Evolutionary conservation across 371 early-diverging fungal species (phyloP).

Genomic region (Actinomortierella ambigua): DNA sequence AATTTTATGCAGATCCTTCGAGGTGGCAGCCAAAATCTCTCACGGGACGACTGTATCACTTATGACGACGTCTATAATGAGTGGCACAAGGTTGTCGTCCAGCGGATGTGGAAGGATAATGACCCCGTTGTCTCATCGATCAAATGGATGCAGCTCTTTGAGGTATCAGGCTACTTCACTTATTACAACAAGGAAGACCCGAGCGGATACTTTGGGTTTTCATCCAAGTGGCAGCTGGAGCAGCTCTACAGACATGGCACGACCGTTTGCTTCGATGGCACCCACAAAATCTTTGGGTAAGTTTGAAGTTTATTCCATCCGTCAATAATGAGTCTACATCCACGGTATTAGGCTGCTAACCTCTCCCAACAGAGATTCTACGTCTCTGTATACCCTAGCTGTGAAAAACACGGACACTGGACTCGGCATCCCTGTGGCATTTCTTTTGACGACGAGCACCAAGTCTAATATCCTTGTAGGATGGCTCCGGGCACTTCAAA

Average conservation of each 20-base stretch:
- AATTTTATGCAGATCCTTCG: conserved; percentile 13
- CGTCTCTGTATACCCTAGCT: conserved; percentile 11
- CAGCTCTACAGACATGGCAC: conserved; percentile 5
- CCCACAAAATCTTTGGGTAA: conserved; percentile 17
- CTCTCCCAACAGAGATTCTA: too few relatives aligned
- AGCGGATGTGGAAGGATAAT: conserved; percentile 10
- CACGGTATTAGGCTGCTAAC: too few relatives aligned
- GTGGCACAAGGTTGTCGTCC: conserved; percentile 7
- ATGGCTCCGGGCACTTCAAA: conserved; percentile 9
- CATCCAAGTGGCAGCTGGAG: conserved; percentile 17
- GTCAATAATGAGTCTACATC: too few relatives aligned
- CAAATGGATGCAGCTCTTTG: conserved; percentile 17
- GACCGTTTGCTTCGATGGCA: conserved; percentile 16
- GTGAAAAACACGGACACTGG: conserved; percentile 20
- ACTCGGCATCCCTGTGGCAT: conserved; percentile 20
- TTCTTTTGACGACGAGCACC: conserved; percentile 11
- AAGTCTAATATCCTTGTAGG: background rate
- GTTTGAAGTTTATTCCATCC: too few relatives aligned
- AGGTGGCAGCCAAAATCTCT: conserved; percentile 5
- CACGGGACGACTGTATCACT: conserved; percentile 1
- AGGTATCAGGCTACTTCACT: conserved; percentile 3
- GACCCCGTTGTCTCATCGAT: conserved; percentile 11
- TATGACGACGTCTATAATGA: conserved; percentile 12
- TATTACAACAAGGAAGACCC: conserved; percentile 12
- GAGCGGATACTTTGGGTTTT: conserved; percentile 16